Evolutionary conservation across 2,329 filamentous ascomycete genomes (phyloP).

Genomic region (Claviceps purpurea): DNA sequence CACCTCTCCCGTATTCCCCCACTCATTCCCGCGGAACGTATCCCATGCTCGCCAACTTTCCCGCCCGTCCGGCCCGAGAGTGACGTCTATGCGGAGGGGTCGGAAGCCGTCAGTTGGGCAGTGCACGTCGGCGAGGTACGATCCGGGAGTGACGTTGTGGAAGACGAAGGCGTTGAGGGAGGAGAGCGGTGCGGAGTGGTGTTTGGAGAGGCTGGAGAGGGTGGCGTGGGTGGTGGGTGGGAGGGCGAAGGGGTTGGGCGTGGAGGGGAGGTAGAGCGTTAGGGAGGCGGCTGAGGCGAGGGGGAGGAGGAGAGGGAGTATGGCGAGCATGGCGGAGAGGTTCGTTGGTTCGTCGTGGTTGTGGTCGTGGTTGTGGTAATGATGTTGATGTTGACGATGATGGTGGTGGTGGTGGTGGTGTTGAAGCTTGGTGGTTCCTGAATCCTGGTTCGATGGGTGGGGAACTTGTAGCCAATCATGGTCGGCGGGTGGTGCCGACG

Average conservation of each 20-base stretch:
- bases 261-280: conserved; percentile 33
- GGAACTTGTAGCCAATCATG: too few relatives aligned
- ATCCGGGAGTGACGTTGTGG: conserved; percentile 53
- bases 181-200: conserved; percentile 47
- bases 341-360: not conserved
- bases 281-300: conserved; percentile 16
- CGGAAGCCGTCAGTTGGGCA: conserved; percentile 62
- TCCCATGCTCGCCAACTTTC: conserved; percentile 52
- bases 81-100: conserved; percentile 67
- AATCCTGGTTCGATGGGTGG: too few relatives aligned
- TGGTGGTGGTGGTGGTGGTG: too few relatives aligned
- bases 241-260: conserved; percentile 38
- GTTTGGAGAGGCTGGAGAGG: conserved; percentile 28
- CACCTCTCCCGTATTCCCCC: conserved; percentile 69
- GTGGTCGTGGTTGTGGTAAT: not conserved
- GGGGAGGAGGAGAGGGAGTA: conserved; percentile 18
- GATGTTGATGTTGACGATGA: not conserved
- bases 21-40: conserved; percentile 80
- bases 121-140: conserved; percentile 74
- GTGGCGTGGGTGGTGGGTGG: conserved; percentile 56
- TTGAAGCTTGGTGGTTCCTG: too few relatives aligned
- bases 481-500: too few relatives aligned
- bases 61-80: conserved; percentile 21
- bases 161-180: conserved; percentile 63
- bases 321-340: conserved; percentile 18